Evolutionary conservation across 805 yeast genomes (phyloP).

Genomic region (Pichia paraexigua): DNA sequence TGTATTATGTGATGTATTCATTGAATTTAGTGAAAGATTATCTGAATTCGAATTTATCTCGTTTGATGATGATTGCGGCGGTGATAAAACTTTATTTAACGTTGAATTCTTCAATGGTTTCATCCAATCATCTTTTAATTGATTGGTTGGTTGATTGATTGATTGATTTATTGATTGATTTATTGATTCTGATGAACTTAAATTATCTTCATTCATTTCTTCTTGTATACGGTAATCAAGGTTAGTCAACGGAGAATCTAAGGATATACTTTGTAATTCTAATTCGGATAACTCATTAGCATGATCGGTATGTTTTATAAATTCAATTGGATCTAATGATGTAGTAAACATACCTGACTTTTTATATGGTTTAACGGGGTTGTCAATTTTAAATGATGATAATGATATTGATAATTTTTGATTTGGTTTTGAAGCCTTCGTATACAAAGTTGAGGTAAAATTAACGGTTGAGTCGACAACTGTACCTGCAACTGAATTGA

Average conservation of each 20-base stretch:
- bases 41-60: background rate
- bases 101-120: constrained; percentile 12
- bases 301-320: constrained; percentile 6
- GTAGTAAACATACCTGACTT: constrained; percentile 27
- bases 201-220: background rate
- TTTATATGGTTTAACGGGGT: constrained; percentile 29
- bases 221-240: background rate
- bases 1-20: background rate
- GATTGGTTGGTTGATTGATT: background rate
- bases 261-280: background rate
- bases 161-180: background rate
- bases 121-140: constrained; percentile 11
- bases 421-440: constrained; percentile 27
- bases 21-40: background rate
- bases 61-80: background rate
- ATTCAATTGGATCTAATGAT: constrained; percentile 25
- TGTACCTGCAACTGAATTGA: constrained; percentile 20
- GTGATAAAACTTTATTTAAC: background rate
- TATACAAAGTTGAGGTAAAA: constrained; percentile 24
- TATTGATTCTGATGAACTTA: background rate
- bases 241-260: background rate
- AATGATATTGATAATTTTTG: constrained; percentile 19
- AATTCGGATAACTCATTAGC: background rate
- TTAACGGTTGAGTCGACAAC: constrained; percentile 24
- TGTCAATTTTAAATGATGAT: constrained; percentile 23